Evolutionary conservation across 2,329 filamentous ascomycete genomes (phyloP), one percentile per base, ranked within the genome.

Genomic region (Colletotrichum shisoi): DNA sequence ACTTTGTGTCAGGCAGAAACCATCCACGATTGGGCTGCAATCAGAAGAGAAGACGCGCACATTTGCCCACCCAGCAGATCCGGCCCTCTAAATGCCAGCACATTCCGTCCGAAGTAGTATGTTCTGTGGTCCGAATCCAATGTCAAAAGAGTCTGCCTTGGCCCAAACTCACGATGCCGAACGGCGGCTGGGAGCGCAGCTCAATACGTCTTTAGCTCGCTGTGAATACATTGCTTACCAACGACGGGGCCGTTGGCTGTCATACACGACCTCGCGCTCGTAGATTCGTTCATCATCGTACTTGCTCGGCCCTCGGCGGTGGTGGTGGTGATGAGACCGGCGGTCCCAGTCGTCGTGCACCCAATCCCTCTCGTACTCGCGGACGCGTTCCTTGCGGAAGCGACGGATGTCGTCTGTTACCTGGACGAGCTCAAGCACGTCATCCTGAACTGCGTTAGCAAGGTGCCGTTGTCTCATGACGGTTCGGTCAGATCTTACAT

Each of bases 341-440:
- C 81, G 78, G 57, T 83, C 83, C 75, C 81, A 82, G 21, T 84
- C 82, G 46, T 85, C 79, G 59, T 83, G 81, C n/a, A 58, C 42
- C 70, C 83, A 83, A 48, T 86, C 81, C 62, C 85, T 82, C 77
- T 92, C 89, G 74, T 83, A 88, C 73, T 88, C 84, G 53, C 82
- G 81, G 42, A 82, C 79, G 58, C 85, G 82, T 19, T 84, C 78
- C 73, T 81, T 81, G 67, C 85, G 84, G 40, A 79, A 85, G 63
- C 86, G 86, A 42, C 92, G 91, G 74, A 97, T 95, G 21, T 91
- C 86, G 69, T 96, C 91, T 0, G 93, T 92, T 3, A 96, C 77
- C 70, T 95, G 87, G 31, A 96, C 92, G 4, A 98, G 86, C 70
- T 90, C 88, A 49, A 93, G 85, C 53, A 98, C 92, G 71, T 97